These are phyloP conservation scores for Kwoniella sp. DNA, from an alignment of 768 basidiomycete species.

Conservation along the genomic window DNA sequence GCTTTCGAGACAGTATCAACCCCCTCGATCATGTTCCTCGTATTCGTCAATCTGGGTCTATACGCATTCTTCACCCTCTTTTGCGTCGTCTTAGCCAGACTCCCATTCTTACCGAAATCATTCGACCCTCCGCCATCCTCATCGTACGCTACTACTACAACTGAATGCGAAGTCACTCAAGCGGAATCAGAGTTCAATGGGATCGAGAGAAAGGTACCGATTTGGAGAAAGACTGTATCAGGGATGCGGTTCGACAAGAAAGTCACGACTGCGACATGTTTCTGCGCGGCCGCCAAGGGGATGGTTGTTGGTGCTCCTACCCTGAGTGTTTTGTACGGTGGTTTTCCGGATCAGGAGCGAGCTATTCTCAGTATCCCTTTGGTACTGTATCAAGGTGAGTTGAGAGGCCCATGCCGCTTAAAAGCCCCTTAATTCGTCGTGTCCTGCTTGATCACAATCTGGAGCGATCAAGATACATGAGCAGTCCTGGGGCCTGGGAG, in stretches of 20 bases:
- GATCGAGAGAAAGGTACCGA: not conserved
- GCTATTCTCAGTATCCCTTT: constrained; percentile 49
- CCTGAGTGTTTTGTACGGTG: constrained; percentile 49
- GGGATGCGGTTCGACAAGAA: constrained; percentile 35
- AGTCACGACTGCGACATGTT: constrained; percentile 50
- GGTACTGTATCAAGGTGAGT: constrained; percentile 56
- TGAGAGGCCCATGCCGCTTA: too few species aligned
- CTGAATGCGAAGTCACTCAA: too few species aligned
- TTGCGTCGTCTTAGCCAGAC: constrained; percentile 33
- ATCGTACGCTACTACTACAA: not conserved
- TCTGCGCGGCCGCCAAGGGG: constrained; percentile 52
- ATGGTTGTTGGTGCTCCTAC: constrained; percentile 49
- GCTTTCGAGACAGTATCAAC: constrained; percentile 40
- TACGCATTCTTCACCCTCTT: constrained; percentile 38
- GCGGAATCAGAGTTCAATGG: not conserved
- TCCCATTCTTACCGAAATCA: constrained; percentile 36
- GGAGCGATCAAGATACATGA: too few species aligned
- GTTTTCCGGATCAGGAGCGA: constrained; percentile 36
- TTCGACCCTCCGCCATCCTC: not conserved
- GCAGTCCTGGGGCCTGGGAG: too few species aligned
- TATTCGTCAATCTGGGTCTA: constrained; percentile 37
- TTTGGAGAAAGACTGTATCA: constrained; percentile 10
- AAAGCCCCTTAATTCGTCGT: too few species aligned
- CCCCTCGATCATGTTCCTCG: constrained; percentile 38
- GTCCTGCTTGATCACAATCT: too few species aligned